These are phyloP conservation scores for Fusarium sp. DNA, from an alignment of 2,329 filamentous ascomycete species.

Conservation along the genomic window DNA sequence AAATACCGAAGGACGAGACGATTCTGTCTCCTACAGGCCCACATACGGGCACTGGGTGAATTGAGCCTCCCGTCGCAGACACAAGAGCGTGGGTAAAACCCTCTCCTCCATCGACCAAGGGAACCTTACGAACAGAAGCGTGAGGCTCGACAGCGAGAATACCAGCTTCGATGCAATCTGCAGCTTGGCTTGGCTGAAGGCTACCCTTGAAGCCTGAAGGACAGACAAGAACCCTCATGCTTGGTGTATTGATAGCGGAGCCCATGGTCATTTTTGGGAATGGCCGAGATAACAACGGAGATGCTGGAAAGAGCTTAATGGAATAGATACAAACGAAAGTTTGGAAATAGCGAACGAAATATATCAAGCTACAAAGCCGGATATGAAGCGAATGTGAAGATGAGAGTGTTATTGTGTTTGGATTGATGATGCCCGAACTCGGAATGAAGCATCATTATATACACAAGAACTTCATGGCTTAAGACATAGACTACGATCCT, in stretches of 20 bases:
- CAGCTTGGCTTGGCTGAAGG: slow-evolving; percentile 63
- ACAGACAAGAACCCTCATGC: slow-evolving; percentile 61
- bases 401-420: slow-evolving; percentile 5
- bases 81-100: slow-evolving; percentile 66
- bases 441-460: slow-evolving; percentile 26
- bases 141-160: slow-evolving; percentile 61
- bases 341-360: slow-evolving; percentile 23
- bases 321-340: slow-evolving; percentile 2
- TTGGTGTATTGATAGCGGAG: slow-evolving; percentile 1
- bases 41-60: slow-evolving; percentile 57
- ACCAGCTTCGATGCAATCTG: slow-evolving; percentile 65
- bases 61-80: slow-evolving; percentile 58
- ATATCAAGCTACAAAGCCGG: neutral
- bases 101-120: slow-evolving; percentile 68
- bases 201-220: slow-evolving; percentile 70
- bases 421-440: neutral
- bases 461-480: neutral
- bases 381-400: slow-evolving; percentile 34
- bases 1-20: slow-evolving; percentile 63
- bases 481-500: neutral
- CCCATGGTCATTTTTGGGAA: slow-evolving; percentile 6
- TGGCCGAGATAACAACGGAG: neutral
- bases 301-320: neutral
- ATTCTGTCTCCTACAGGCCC: slow-evolving; percentile 62
- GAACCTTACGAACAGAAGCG: slow-evolving; percentile 62